Conservation (phyloP, 371 early-diverging fungal species). For the Rhizopus sp. region DNA sequence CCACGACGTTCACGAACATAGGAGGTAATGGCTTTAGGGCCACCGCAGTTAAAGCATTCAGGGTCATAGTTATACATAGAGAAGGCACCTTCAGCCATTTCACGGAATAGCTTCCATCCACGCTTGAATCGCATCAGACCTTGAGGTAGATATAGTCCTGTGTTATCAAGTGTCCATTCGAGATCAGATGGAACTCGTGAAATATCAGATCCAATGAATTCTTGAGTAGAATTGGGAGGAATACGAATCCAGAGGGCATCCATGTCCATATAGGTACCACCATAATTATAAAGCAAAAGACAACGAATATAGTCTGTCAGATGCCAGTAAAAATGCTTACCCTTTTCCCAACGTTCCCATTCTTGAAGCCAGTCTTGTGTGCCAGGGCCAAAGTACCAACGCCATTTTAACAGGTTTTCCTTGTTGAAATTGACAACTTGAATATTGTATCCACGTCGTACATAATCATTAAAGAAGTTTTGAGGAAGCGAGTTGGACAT, state of each 20-base stretch:
- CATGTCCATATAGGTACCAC: slow-evolving; percentile 75
- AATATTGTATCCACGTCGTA: slow-evolving; percentile 59
- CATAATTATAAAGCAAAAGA: slow-evolving; percentile 63
- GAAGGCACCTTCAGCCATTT: slow-evolving; percentile 61
- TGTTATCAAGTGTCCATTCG: slow-evolving; percentile 62
- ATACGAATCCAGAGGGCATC: slow-evolving; percentile 66
- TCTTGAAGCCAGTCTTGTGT: slow-evolving; percentile 61
- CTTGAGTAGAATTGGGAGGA: slow-evolving; percentile 54
- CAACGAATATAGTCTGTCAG: slow-evolving; percentile 64
- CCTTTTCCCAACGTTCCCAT: slow-evolving; percentile 63
- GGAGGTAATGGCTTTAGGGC: slow-evolving; percentile 63
- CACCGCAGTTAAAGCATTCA: slow-evolving; percentile 66
- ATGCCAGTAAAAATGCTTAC: slow-evolving; percentile 60
- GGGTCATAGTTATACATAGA: slow-evolving; percentile 56
- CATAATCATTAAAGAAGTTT: slow-evolving; percentile 59
- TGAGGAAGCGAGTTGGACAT: slow-evolving; percentile 58
- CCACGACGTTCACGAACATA: slow-evolving; percentile 57
- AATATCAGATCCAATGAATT: slow-evolving; percentile 67
- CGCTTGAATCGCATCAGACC: slow-evolving; percentile 69
- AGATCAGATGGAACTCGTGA: slow-evolving; percentile 50
- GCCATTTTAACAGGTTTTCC: slow-evolving; percentile 55
- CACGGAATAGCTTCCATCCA: slow-evolving; percentile 63
- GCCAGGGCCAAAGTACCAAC: slow-evolving; percentile 66
- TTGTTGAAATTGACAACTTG: slow-evolving; percentile 61
- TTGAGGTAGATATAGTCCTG: slow-evolving; percentile 63